Percentiles rank a stretch among this genome's conserved stretches.
These are phyloP conservation scores for Papiliotrema fonsecae DNA, from an alignment of 1,284 basidiomycete genomes.

Conservation along the genomic window DNA sequence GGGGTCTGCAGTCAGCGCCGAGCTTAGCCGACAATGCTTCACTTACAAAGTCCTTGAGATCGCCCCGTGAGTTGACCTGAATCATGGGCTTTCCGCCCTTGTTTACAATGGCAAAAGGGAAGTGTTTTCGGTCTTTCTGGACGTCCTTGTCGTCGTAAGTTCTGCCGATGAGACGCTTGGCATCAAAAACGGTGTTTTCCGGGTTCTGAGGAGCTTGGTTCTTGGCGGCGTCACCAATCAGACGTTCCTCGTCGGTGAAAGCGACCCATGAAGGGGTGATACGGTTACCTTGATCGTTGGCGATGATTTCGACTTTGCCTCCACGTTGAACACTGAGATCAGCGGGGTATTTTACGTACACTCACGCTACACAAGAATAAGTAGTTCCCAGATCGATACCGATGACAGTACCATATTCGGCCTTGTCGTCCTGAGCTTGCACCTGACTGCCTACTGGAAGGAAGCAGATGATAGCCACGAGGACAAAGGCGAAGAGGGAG, in stretches of 20 bases:
- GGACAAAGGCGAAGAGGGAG: conserved; percentile 42
- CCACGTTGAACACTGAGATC: conserved; percentile 73
- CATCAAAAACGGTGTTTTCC: conserved; percentile 69
- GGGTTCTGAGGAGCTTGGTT: conserved; percentile 57
- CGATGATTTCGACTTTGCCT: conserved; percentile 91
- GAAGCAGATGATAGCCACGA: conserved; percentile 48
- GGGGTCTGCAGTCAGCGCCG: conserved; percentile 30
- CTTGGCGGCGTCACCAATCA: conserved; percentile 61
- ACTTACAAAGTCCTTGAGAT: conserved; percentile 65
- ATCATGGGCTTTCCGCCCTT: conserved; percentile 84
- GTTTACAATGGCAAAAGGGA: conserved; percentile 83
- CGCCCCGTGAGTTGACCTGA: conserved; percentile 81
- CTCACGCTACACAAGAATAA: conserved; percentile 55
- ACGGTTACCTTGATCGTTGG: conserved; percentile 96
- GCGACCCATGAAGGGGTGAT: conserved; percentile 94
- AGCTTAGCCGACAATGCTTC: conserved; percentile 3
- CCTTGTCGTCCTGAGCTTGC: conserved; percentile 42
- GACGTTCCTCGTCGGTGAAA: conserved; percentile 86
- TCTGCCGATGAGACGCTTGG: conserved; percentile 85
- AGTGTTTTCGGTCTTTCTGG: conserved; percentile 78
- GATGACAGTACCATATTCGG: conserved; percentile 86
- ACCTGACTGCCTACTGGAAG: conserved; percentile 36
- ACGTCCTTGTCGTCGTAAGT: conserved; percentile 65
- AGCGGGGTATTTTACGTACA: conserved; percentile 4
- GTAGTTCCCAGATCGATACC: conserved; percentile 62